These are phyloP conservation scores for Neoascochyta sp. DNA, from an alignment of 2,329 filamentous ascomycete genomes.

Conservation along the genomic window DNA sequence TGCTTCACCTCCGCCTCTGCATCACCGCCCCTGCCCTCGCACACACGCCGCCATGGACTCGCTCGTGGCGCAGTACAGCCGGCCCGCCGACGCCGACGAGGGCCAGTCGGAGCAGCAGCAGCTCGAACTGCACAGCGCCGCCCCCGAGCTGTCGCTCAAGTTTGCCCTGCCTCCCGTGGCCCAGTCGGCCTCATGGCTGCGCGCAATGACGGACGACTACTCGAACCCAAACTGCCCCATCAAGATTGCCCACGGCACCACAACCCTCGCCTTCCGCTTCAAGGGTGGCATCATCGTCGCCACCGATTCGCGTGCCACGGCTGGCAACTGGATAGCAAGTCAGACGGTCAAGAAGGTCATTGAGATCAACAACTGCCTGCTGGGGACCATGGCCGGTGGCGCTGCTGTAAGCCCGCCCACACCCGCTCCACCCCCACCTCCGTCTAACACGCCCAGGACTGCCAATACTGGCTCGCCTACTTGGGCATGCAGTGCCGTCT, in stretches of 20 bases:
- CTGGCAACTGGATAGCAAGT: constrained; percentile 98
- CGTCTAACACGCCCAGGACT: too few relatives aligned
- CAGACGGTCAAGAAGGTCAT: constrained; percentile 99
- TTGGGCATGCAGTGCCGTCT: constrained; percentile 98
- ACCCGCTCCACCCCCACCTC: too few relatives aligned
- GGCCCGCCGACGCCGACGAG: constrained; percentile 70
- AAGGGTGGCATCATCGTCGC: constrained; percentile 97
- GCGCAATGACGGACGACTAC: constrained; percentile 94
- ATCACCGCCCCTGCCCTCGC: constrained; percentile 4
- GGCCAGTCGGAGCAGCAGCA: constrained; percentile 69
- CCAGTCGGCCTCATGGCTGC: constrained; percentile 81
- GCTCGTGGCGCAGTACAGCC: constrained; percentile 87
- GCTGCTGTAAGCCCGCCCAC: constrained; percentile 62
- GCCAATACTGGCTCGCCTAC: constrained; percentile 99
- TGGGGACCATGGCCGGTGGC: constrained; percentile 98
- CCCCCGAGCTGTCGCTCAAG: constrained; percentile 78
- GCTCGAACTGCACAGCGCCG: constrained; percentile 63
- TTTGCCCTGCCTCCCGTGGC: constrained; percentile 93
- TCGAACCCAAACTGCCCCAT: constrained; percentile 96
- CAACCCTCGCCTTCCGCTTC: constrained; percentile 96
- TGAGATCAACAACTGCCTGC: constrained; percentile 89
- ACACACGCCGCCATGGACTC: constrained; percentile 66
- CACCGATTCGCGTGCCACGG: constrained; percentile 94
- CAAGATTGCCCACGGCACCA: constrained; percentile 99
- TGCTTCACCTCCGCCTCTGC: constrained; percentile 4